phyloP scores from a whole-genome alignment of 257 asterid species.

The Vinca minor region DNA sequence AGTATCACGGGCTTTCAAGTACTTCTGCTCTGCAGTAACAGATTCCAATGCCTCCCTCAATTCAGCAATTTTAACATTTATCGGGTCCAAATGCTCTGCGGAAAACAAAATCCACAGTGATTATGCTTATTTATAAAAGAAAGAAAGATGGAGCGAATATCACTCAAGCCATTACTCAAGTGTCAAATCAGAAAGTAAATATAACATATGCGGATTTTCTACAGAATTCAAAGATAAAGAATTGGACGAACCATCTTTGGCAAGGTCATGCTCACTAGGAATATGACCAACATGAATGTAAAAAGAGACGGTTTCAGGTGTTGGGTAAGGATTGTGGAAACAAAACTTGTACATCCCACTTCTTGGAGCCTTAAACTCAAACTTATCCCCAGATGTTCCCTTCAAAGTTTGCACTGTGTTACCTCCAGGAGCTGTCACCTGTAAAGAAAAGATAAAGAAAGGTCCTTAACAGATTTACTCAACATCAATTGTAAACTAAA shows the following conservation, averaged over 20 bases:
- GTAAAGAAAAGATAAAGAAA: slow-evolving; percentile 20
- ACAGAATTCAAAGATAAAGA: slow-evolving; percentile 4
- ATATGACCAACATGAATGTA: slow-evolving; percentile 79
- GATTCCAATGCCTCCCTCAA: slow-evolving; percentile 75
- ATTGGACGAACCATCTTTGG: slow-evolving; percentile 65
- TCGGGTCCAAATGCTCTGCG: slow-evolving; percentile 68
- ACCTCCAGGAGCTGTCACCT: slow-evolving; percentile 69
- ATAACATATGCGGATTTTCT: background rate
- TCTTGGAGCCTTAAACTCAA: slow-evolving; percentile 66
- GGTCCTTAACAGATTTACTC: background rate
- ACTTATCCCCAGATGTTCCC: slow-evolving; percentile 72
- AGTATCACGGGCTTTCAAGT: slow-evolving; percentile 60
- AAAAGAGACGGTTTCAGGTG: slow-evolving; percentile 80
- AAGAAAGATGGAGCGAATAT: too few species aligned
- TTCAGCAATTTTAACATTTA: slow-evolving; percentile 81
- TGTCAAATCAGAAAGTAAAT: too few species aligned
- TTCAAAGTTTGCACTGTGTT: slow-evolving; percentile 40
- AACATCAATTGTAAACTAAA: too few species aligned
- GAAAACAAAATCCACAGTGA: slow-evolving; percentile 20
- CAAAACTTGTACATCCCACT: slow-evolving; percentile 89
- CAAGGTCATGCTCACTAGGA: slow-evolving; percentile 65
- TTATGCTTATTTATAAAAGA: too few species aligned
- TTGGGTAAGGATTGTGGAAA: slow-evolving; percentile 61
- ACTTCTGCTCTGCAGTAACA: slow-evolving; percentile 71
- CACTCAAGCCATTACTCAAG: too few species aligned